Evolutionary conservation across 1,139 yeast species (phyloP), one percentile per base, ranked within the genome.

Genomic region (Zygosaccharomyces pseudobailii): DNA sequence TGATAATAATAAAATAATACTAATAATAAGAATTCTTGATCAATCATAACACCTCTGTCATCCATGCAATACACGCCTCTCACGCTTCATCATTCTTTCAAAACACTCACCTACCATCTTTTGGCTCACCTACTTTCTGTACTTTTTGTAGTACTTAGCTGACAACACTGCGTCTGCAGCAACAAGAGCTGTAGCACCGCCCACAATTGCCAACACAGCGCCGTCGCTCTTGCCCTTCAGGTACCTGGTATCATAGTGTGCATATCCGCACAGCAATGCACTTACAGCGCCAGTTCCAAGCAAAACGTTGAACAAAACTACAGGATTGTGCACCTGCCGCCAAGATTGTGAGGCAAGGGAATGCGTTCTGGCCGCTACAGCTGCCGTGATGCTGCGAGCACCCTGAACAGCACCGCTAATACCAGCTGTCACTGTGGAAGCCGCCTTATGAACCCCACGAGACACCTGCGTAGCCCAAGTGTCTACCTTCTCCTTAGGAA

Each of bases 271-370:
- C 57, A 77, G 71, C 23, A 78, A 73, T 8, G 79, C 79, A 30
- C 75, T 71, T 33, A 73, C 62, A 6, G 79, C 77, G 41, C 78
- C 72, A n/a, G 75, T 62, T 25, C 79, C 75, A 41, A 79, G 73
- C 36, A 78, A 68, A 2, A 74, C 65, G 65, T 81, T 85, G 33
- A 77, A 66, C 21, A 78, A 67, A 43, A 82, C 84, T n/a, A 78
- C 84, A 1, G 87, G 87, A 68, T 82, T 80, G 61, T 79, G 73
- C 54, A 81, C 69, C 61, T 79, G 82, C n/a, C 42, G 28, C 7
- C 44, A 36, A 8, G 54, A 55, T 34, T 45, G 49, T 30, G 37
- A 35, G 17, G 53, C 55, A 20, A 50, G 39, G 8, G 47, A 21
- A 33, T 48, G 53, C 36, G 57, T 48, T 28, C 43, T 46, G 20